A percentile compares a stretch with the other conserved stretches of the same genome.
Evolutionary conservation across 208 protist genomes (phyloP).

Genomic region (Crithidia sp.): DNA sequence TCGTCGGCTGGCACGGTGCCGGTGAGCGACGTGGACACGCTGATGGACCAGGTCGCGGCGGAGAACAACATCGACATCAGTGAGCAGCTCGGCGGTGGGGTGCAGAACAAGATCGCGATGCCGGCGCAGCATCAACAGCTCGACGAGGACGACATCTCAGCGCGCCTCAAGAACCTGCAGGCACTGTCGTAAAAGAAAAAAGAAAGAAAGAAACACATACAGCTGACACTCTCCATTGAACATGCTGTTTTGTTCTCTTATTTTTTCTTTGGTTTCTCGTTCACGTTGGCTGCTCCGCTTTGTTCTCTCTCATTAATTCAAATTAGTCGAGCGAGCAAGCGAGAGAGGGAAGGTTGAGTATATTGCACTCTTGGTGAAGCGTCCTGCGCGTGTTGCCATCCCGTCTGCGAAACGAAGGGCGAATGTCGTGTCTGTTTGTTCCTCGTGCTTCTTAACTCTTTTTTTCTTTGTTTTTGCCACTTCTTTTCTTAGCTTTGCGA

Average conservation of each 20-base stretch:
- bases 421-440: too few relatives aligned
- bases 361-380: too few relatives aligned
- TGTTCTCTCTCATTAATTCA: too few relatives aligned
- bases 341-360: too few relatives aligned
- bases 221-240: background rate
- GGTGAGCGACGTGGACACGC: constrained; percentile 85
- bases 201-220: background rate
- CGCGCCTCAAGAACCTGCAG: constrained; percentile 66
- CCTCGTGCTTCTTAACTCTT: too few relatives aligned
- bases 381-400: too few relatives aligned
- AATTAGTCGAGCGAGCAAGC: too few relatives aligned
- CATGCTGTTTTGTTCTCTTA: background rate
- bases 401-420: too few relatives aligned
- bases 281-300: background rate
- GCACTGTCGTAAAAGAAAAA: constrained; percentile 40
- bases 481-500: too few relatives aligned
- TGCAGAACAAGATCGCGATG: constrained; percentile 34
- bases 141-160: constrained; percentile 69
- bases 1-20: constrained; percentile 91
- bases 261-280: background rate
- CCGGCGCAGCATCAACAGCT: constrained; percentile 35
- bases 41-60: constrained; percentile 95
- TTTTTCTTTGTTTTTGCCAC: too few relatives aligned
- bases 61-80: constrained; percentile 95
- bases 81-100: constrained; percentile 47